A percentile compares a stretch with the other conserved stretches of the same genome.
These are phyloP conservation scores for Cyclotella choctawhatcheeana DNA, from an alignment of 108 stramenopile species.

Conservation along the genomic window DNA sequence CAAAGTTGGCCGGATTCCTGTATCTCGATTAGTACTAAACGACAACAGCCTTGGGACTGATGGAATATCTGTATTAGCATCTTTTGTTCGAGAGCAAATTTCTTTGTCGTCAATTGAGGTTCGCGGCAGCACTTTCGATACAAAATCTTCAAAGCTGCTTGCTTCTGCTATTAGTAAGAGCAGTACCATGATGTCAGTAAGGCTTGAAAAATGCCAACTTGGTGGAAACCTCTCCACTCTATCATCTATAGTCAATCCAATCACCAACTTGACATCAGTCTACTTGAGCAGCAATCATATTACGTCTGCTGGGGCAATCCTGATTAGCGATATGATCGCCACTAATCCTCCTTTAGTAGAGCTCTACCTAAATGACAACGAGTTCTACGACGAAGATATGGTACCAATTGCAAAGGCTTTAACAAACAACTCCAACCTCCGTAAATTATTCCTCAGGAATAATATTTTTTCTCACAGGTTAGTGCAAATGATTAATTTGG, in stretches of 20 bases:
- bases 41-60: neutral
- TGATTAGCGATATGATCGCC: neutral
- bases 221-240: neutral
- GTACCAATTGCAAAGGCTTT: slow-evolving; percentile 2
- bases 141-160: neutral
- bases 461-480: neutral
- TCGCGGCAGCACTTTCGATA: neutral
- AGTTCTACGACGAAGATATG: neutral
- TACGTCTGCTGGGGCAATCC: neutral
- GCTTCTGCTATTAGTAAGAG: neutral
- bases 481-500: no score
- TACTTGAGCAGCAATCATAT: neutral
- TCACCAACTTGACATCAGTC: neutral
- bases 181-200: neutral
- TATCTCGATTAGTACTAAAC: neutral
- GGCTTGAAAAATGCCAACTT: neutral
- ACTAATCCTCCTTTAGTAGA: neutral
- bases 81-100: neutral
- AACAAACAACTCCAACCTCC: slow-evolving; percentile 2
- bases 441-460: neutral
- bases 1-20: neutral
- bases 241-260: neutral
- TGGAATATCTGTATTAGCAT: neutral
- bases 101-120: neutral
- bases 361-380: slow-evolving; percentile 1